Percentiles rank a stretch among this genome's conserved stretches.
phyloP scores from a whole-genome alignment of 345 rosid species.

The Ceriops tagal region DNA sequence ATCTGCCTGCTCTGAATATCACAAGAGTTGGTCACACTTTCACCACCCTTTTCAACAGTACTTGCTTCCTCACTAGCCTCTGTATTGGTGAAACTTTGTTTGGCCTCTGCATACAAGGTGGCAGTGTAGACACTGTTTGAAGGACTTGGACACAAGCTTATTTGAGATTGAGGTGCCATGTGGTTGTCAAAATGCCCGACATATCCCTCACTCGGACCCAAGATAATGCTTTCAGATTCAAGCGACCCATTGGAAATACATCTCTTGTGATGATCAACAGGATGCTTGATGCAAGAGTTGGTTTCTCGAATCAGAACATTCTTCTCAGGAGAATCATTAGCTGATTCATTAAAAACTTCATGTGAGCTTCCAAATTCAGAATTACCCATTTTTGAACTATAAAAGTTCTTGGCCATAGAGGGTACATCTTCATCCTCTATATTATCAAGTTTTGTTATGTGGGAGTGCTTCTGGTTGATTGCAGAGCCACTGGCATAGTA shows the following conservation, averaged over 20 bases:
- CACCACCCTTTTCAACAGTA: constrained; percentile 41
- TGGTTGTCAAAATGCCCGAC: constrained; percentile 30
- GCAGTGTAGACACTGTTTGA: constrained; percentile 57
- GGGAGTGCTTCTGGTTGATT: constrained; percentile 29
- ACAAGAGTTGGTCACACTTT: constrained; percentile 38
- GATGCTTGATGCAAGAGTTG: constrained; percentile 35
- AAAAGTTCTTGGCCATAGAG: constrained; percentile 32
- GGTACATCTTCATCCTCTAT: constrained; percentile 31
- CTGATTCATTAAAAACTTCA: constrained; percentile 21
- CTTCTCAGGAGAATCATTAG: constrained; percentile 21
- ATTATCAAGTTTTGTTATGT: constrained; percentile 11
- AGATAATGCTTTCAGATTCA: constrained; percentile 39
- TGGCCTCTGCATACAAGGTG: constrained; percentile 56
- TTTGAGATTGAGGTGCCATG: constrained; percentile 32
- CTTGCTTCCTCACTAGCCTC: constrained; percentile 69
- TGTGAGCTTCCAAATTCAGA: constrained; percentile 13
- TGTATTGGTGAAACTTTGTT: constrained; percentile 72
- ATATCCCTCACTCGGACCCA: constrained; percentile 34
- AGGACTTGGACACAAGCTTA: constrained; percentile 57
- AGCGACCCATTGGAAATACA: constrained; percentile 35
- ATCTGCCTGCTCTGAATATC: constrained; percentile 64
- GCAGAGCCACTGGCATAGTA: constrained; percentile 26
- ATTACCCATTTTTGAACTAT: constrained; percentile 22
- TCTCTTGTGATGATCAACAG: constrained; percentile 31
- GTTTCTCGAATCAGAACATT: constrained; percentile 16